phyloP scores from a whole-genome alignment of 768 basidiomycete species.

The Symmetrospora coprosmae region DNA sequence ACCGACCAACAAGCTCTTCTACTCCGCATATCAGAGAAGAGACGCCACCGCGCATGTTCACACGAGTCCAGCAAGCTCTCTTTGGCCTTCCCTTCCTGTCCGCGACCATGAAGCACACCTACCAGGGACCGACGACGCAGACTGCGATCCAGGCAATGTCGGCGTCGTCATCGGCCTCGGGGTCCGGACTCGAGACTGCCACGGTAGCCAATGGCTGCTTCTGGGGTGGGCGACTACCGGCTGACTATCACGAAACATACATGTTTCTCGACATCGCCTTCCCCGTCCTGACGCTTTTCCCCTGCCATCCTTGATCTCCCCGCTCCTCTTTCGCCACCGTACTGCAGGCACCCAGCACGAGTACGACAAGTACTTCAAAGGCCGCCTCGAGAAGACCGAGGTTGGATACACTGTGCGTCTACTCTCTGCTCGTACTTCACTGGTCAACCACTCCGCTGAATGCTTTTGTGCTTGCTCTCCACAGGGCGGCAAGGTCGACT shows the following conservation, averaged over 20 bases:
- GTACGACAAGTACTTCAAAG: constrained; percentile 63
- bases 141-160: constrained; percentile 8
- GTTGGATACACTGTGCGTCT: constrained; percentile 56
- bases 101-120: not conserved
- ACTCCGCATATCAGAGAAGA: no score
- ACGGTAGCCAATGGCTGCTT: constrained; percentile 11
- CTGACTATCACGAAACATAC: no score
- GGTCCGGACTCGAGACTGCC: constrained; percentile 2
- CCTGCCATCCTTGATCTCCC: not conserved
- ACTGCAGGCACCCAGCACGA: constrained; percentile 76
- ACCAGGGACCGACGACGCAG: constrained; percentile 3
- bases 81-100: constrained; percentile 15
- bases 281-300: not conserved
- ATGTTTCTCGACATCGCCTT: not conserved
- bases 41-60: constrained; percentile 9
- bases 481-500: constrained; percentile 24
- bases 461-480: no score
- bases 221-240: not conserved
- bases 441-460: no score
- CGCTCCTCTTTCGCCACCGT: no score
- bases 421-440: no score
- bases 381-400: constrained; percentile 56
- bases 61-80: constrained; percentile 8
- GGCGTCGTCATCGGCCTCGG: not conserved
- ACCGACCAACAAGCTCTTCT: no score